Conservation (phyloP, 2,329 filamentous ascomycete species). For the Pseudodiploospora longispora region DNA sequence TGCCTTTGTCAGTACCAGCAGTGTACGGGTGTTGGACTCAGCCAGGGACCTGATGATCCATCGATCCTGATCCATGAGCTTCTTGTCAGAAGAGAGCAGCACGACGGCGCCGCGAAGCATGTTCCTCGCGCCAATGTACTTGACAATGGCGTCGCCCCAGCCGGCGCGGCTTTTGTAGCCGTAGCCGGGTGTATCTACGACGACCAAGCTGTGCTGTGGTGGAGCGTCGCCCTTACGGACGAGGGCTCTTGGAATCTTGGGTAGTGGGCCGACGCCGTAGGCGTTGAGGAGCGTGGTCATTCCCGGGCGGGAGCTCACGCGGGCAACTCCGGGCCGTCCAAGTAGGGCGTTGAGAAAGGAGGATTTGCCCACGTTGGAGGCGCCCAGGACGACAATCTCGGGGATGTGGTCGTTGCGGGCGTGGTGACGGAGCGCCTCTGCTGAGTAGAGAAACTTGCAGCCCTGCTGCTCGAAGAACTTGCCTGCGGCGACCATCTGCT, state of each 20-base stretch:
- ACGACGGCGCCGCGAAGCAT: conserved; percentile 45
- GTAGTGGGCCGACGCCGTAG: conserved; percentile 43
- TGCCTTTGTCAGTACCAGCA: conserved; percentile 48
- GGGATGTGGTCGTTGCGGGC: conserved; percentile 43
- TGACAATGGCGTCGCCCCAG: conserved; percentile 46
- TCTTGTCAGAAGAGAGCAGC: conserved; percentile 45
- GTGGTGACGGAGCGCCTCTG: conserved; percentile 39
- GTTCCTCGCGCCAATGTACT: conserved; percentile 40
- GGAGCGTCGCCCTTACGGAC: conserved; percentile 27
- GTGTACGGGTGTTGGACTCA: conserved; percentile 34
- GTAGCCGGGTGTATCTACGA: conserved; percentile 46
- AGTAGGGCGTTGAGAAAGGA: conserved; percentile 79
- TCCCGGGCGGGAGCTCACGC: conserved; percentile 42
- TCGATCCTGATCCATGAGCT: conserved; percentile 39
- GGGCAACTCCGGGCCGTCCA: conserved; percentile 38
- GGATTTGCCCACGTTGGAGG: conserved; percentile 85
- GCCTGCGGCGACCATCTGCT: conserved; percentile 18
- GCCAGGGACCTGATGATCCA: conserved; percentile 40
- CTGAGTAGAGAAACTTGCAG: conserved; percentile 41
- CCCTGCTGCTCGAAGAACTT: conserved; percentile 24
- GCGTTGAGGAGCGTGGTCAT: conserved; percentile 48
- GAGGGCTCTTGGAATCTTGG: conserved; percentile 18
- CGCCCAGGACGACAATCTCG: conserved; percentile 70
- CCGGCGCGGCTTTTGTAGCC: conserved; percentile 36
- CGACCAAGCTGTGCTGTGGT: conserved; percentile 38